phyloP scores from a whole-genome alignment of 2,329 filamentous ascomycete species.

The Claviceps pazoutovae region DNA sequence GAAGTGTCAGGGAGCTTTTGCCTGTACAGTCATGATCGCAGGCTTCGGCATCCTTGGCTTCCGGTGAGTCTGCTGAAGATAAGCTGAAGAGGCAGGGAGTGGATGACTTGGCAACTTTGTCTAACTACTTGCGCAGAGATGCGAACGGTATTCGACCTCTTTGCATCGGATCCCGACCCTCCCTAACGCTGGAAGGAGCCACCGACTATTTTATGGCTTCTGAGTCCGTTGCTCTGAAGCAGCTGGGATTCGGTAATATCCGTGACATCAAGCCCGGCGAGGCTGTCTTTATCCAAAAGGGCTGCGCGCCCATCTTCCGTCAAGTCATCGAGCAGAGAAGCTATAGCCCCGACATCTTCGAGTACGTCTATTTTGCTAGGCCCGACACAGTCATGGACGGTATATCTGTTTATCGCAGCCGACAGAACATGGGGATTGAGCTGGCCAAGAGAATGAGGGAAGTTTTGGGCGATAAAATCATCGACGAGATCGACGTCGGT shows the following conservation, averaged over 20 bases:
- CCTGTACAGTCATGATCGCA: constrained; percentile 70
- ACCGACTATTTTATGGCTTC: constrained; percentile 86
- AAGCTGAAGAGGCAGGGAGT: background rate
- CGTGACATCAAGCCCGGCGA: constrained; percentile 69
- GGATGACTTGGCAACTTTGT: background rate
- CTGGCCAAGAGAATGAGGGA: constrained; percentile 60
- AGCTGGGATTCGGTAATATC: constrained; percentile 67
- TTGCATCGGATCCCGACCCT: constrained; percentile 60
- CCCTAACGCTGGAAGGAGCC: constrained; percentile 43
- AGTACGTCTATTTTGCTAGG: constrained; percentile 77
- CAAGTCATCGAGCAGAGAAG: constrained; percentile 55
- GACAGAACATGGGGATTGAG: constrained; percentile 75
- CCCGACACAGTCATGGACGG: constrained; percentile 76
- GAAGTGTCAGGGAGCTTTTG: constrained; percentile 61
- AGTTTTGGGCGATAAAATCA: constrained; percentile 51
- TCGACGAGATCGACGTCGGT: constrained; percentile 61
- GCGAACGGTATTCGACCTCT: constrained; percentile 61
- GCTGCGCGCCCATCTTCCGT: constrained; percentile 55
- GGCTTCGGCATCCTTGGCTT: constrained; percentile 71
- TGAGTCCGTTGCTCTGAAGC: constrained; percentile 69
- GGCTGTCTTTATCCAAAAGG: constrained; percentile 75
- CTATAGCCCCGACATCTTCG: constrained; percentile 69
- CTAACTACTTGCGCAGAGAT: constrained; percentile 2
- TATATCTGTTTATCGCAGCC: constrained; percentile 71
- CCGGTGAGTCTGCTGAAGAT: constrained; percentile 23